phyloP scores from a whole-genome alignment of 208 protist species.

The Trypanosoma boissoni region DNA sequence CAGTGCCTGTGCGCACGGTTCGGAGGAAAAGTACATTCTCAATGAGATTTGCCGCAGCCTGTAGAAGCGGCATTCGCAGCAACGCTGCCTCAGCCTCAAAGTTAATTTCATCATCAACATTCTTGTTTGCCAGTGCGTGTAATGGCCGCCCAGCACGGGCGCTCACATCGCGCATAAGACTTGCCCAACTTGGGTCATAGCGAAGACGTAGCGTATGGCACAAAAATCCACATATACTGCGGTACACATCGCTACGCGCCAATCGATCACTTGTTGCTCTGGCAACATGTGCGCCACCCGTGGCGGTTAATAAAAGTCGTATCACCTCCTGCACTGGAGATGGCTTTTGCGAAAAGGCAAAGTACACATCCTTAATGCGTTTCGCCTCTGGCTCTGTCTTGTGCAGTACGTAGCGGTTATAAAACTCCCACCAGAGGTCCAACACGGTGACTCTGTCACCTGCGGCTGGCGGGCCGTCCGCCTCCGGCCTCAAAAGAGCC shows the following conservation, averaged over 20 bases:
- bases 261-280: conserved; percentile 34
- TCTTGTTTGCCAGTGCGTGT: not conserved
- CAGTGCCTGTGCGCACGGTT: conserved; percentile 27
- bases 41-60: conserved; percentile 47
- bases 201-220: conserved; percentile 41
- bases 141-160: conserved; percentile 9
- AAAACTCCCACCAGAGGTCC: conserved; percentile 75
- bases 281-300: conserved; percentile 20
- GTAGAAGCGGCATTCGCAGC: conserved; percentile 34
- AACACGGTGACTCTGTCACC: conserved; percentile 35
- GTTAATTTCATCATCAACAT: not conserved
- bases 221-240: conserved; percentile 43
- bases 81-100: conserved; percentile 28
- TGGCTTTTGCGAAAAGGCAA: conserved; percentile 28
- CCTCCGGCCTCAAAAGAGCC: conserved; percentile 33
- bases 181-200: conserved; percentile 61
- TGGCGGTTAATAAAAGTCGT: conserved; percentile 18
- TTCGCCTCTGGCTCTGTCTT: conserved; percentile 55
- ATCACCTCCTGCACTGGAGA: conserved; percentile 48
- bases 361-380: conserved; percentile 34
- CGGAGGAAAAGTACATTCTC: conserved; percentile 54
- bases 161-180: conserved; percentile 65
- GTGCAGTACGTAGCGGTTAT: conserved; percentile 45
- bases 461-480: not conserved
- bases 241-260: conserved; percentile 47